Percentiles rank a stretch among this genome's conserved stretches.
Evolutionary conservation across 2,329 filamentous ascomycete genomes (phyloP).

Genomic region (Ophiostoma sp.): DNA sequence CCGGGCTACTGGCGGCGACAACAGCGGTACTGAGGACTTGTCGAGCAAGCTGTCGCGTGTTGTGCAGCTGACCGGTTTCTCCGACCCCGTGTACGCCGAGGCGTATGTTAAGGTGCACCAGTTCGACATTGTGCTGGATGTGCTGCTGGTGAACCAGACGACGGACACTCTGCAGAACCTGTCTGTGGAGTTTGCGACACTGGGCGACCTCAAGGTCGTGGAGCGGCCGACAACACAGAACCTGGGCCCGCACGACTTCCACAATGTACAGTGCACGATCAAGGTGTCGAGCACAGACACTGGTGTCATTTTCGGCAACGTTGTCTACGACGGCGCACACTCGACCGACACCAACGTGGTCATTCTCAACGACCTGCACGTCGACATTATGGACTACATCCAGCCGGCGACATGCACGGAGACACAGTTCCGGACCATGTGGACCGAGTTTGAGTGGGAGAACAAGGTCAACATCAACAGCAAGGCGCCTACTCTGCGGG

Average conservation of each 20-base stretch:
- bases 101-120: constrained; percentile 98
- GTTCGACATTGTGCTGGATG: constrained; percentile 96
- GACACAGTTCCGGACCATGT: constrained; percentile 99
- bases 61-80: constrained; percentile 96
- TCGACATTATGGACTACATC: constrained; percentile 99
- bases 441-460: constrained; percentile 99
- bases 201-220: constrained; percentile 96
- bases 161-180: constrained; percentile 94
- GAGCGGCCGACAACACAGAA: constrained; percentile 96
- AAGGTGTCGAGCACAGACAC: constrained; percentile 93
- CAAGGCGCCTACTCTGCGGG: constrained; percentile 84
- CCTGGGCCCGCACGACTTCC: constrained; percentile 88
- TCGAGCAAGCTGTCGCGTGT: constrained; percentile 93
- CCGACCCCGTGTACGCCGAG: constrained; percentile 96
- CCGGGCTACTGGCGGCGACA: constrained; percentile 88
- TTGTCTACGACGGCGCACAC: constrained; percentile 91
- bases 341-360: constrained; percentile 93
- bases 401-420: constrained; percentile 94
- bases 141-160: constrained; percentile 94
- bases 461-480: constrained; percentile 99
- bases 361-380: constrained; percentile 95
- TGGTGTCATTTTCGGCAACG: constrained; percentile 97
- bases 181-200: constrained; percentile 95
- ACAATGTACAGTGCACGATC: constrained; percentile 97
- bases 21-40: constrained; percentile 69